phyloP scores from a whole-genome alignment of 176 grass and related monocot species.

The maize (Zea mays) region Zm-B73-REFERENCE-NAM-5.0 NC_050104.1:97814501-97815000 shows the following conservation, averaged over 20 bases:
- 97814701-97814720: not conserved
- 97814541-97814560: too few relatives aligned
- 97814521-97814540: too few relatives aligned
- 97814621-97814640: not conserved
- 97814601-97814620: too few relatives aligned
- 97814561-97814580: too few relatives aligned
- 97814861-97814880: not conserved
- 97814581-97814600: too few relatives aligned
- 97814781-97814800: not conserved
- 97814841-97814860: not conserved
- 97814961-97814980: constrained; percentile 18
- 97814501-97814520: too few relatives aligned
- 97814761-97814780: not conserved
- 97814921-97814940: not conserved
- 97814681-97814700: too few relatives aligned
- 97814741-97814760: constrained; percentile 2
- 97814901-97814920: not conserved
- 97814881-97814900: not conserved
- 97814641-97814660: too few relatives aligned
- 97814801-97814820: constrained; percentile 35
- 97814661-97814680: too few relatives aligned
- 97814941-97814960: constrained; percentile 3
- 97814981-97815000: not conserved
- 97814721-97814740: not conserved
- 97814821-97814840: not conserved